phyloP scores from a whole-genome alignment of 2,329 filamentous ascomycete species.

The Cladosporium cucumerinum region DNA sequence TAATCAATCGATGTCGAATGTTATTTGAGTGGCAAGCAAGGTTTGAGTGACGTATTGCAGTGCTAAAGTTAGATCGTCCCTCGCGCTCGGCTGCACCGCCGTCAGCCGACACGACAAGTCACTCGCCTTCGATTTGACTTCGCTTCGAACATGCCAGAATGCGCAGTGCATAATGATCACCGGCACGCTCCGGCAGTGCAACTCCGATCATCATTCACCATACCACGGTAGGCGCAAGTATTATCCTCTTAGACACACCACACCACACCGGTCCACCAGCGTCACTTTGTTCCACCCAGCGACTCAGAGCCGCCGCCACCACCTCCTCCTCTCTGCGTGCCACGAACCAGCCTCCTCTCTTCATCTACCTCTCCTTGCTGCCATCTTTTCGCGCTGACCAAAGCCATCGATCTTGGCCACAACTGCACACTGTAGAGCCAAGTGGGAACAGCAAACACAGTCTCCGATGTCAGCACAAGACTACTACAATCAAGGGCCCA shows the following conservation, averaged over 20 bases:
- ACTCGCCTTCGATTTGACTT: slow-evolving; percentile 11
- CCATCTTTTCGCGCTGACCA: neutral
- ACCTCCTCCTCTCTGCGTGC: neutral
- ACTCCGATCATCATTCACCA: slow-evolving; percentile 2
- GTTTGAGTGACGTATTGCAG: neutral
- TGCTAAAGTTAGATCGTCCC: neutral
- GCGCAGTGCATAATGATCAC: neutral
- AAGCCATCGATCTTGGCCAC: neutral
- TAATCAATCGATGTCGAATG: neutral
- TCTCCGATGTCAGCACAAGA: slow-evolving; percentile 18
- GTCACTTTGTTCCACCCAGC: slow-evolving; percentile 4
- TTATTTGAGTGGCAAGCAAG: neutral
- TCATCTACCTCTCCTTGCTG: neutral
- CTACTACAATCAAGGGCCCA: slow-evolving; percentile 15
- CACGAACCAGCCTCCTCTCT: neutral
- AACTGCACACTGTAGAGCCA: neutral
- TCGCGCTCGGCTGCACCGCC: neutral
- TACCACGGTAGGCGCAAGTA: slow-evolving; percentile 4
- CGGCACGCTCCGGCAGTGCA: neutral
- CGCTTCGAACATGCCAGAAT: neutral
- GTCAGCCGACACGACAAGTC: neutral
- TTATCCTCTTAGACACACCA: neutral
- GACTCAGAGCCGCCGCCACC: neutral
- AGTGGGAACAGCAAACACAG: neutral
- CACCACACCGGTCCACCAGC: neutral